A percentile compares a stretch with the other conserved stretches of the same genome.
Evolutionary conservation across 257 asterid genomes (phyloP).

Genomic region (Scutellaria minor): DNA sequence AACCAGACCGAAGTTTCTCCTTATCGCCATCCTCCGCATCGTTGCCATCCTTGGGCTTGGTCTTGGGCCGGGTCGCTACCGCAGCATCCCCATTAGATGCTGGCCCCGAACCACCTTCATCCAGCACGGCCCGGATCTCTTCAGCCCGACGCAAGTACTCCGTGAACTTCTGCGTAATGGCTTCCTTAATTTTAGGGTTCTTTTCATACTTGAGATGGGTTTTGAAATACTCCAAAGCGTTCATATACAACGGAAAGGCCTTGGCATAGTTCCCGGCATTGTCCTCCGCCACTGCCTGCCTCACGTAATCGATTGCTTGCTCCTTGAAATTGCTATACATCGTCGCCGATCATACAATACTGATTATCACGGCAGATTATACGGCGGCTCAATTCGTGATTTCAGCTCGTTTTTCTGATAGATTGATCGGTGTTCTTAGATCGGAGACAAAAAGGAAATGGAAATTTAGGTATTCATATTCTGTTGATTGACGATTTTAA

Average conservation of each 20-base stretch:
- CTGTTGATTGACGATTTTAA: not conserved
- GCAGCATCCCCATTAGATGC: conserved; percentile 87
- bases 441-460: conserved; percentile 15
- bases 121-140: conserved; percentile 92
- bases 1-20: conserved; percentile 85
- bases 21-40: conserved; percentile 94
- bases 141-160: conserved; percentile 97
- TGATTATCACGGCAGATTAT: not conserved
- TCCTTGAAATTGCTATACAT: conserved; percentile 99
- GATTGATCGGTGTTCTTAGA: conserved; percentile 14
- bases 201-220: conserved; percentile 97
- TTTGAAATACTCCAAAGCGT: conserved; percentile 91
- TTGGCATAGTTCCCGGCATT: conserved; percentile 93
- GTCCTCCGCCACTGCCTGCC: conserved; percentile 94
- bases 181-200: conserved; percentile 94
- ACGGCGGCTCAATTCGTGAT: conserved; percentile 15
- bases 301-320: conserved; percentile 93
- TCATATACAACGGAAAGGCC: conserved; percentile 93
- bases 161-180: conserved; percentile 91
- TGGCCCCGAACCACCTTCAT: conserved; percentile 88
- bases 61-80: conserved; percentile 80
- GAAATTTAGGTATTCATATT: conserved; percentile 24
- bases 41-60: conserved; percentile 85
- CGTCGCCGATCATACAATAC: conserved; percentile 42
- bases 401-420: conserved; percentile 11